Evolutionary conservation across 345 rosid species (phyloP), one percentile per base, ranked within the genome.

Genomic region (Turritis glabra): DNA sequence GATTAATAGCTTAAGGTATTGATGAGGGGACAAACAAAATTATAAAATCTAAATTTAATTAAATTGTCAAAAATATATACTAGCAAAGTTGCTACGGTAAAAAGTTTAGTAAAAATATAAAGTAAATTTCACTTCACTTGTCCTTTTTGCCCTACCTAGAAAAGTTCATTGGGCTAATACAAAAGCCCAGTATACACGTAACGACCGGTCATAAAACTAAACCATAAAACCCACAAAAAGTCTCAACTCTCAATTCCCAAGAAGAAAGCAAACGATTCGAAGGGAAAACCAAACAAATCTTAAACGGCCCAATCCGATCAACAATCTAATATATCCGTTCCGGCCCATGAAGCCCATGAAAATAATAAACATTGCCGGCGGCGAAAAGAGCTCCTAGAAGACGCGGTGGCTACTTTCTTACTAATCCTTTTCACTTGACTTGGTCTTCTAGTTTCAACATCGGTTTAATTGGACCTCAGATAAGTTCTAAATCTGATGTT

Each of bases 371-470:
- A 29, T 14, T 13, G 5, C n/a, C 53, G 60, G 56, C 53, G 60
- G 56, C 61, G 40, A 72, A 26, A 51, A 71, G 56, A 4, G 33
- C 63, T 40, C 51, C 61, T 38, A 37, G 35, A 25, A 27, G 0
- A 48, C 26, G 21, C 50, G n/a, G 44, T 40, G 27, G 77, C 46
- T 67, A 67, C 15, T 18, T 57, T 48, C 67, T 50, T 57, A 25
- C 60, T 37, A 41, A n/a, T 58, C 41, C 6, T 25, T 57, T 27
- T 19, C 35, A 59, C 8, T 22, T 21, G 70, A 76, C 75, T 43
- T 13, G 60, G 71, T 76, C 75, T 17, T 43, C 14, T 69, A 17
- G 25, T 52, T 50, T 76, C 75, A 41, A 62, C 40, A 12, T 68
- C 18, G 5, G 80, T 69, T 41, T 17, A 32, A 13, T 18, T 21